A percentile compares a stretch with the other conserved stretches of the same genome.
phyloP scores from a whole-genome alignment of 2,329 filamentous ascomycete genomes.

The Exophiala sp. region DNA sequence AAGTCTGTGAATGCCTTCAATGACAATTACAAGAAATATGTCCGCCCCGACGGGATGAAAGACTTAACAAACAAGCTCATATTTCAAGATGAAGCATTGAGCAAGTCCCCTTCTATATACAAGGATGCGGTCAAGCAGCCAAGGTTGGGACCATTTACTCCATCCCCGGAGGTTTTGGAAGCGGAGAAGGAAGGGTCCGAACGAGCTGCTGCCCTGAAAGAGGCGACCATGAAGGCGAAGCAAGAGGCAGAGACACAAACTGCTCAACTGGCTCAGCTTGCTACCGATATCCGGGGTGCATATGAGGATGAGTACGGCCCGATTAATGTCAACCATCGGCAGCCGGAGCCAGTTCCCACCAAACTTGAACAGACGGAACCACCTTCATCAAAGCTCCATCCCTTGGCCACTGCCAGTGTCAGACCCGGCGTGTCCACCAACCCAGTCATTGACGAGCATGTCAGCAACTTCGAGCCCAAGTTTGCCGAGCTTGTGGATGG shows the following conservation, averaged over 20 bases:
- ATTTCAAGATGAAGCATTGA: slow-evolving; percentile 18
- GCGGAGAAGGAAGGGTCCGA: slow-evolving; percentile 3
- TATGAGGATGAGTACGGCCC: slow-evolving; percentile 29
- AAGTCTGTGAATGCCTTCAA: slow-evolving; percentile 20
- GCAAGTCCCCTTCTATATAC: slow-evolving; percentile 20
- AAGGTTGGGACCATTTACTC: slow-evolving; percentile 5
- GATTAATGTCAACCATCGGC: slow-evolving; percentile 20
- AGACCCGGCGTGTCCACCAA: slow-evolving; percentile 23
- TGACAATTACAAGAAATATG: slow-evolving; percentile 20
- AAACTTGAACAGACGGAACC: neutral
- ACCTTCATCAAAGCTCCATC: slow-evolving; percentile 9
- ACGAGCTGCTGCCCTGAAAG: slow-evolving; percentile 7
- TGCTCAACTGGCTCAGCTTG: slow-evolving; percentile 16
- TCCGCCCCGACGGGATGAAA: slow-evolving; percentile 6
- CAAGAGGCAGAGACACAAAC: slow-evolving; percentile 8
- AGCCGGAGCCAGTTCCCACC: neutral
- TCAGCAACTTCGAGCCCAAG: slow-evolving; percentile 24
- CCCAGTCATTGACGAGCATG: slow-evolving; percentile 22
- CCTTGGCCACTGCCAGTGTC: slow-evolving; percentile 20
- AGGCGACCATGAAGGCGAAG: slow-evolving; percentile 11
- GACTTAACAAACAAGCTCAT: slow-evolving; percentile 20
- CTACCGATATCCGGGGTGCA: slow-evolving; percentile 24
- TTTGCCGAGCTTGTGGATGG: slow-evolving; percentile 21
- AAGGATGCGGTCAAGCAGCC: slow-evolving; percentile 2
- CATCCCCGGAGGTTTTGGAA: slow-evolving; percentile 8